These are phyloP conservation scores for Symbiodinium pilosum DNA, from an alignment of 73 alveolate genomes.

Conservation along the genomic window DNA sequence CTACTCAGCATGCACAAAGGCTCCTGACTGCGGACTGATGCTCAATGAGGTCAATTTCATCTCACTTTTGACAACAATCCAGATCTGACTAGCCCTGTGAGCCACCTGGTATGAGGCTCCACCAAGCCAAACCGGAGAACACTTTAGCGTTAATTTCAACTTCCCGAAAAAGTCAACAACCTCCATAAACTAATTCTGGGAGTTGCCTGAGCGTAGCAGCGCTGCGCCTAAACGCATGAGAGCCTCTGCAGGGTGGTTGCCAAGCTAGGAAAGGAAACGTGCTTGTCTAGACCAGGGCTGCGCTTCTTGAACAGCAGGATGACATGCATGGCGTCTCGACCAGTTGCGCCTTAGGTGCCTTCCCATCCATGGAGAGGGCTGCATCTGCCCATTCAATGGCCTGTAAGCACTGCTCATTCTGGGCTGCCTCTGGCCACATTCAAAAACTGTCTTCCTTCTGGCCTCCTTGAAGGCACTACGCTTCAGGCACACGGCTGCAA, in stretches of 20 bases:
- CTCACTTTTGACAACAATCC: too few species aligned
- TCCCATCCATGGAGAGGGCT: constrained; percentile 87
- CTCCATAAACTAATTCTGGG: too few species aligned
- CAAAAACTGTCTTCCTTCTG: background rate
- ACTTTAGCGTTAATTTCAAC: background rate
- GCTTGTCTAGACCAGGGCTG: background rate
- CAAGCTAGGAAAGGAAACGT: too few species aligned
- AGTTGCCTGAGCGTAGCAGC: constrained; percentile 39
- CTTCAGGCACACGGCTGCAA: constrained; percentile 66
- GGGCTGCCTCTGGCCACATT: background rate
- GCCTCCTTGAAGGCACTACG: constrained; percentile 57
- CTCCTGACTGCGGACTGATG: too few species aligned
- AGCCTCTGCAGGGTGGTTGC: constrained; percentile 20
- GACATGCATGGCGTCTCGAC: background rate
- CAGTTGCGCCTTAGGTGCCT: constrained; percentile 64
- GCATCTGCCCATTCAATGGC: constrained; percentile 94
- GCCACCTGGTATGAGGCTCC: background rate
- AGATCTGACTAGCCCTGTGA: background rate
- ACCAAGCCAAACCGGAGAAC: background rate
- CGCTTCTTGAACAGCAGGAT: background rate
- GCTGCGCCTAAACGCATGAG: constrained; percentile 73
- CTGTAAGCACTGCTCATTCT: background rate
- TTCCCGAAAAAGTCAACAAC: background rate
- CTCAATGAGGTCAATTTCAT: too few species aligned
- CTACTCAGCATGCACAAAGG: too few species aligned